phyloP scores from a whole-genome alignment of 176 grass and related monocot genomes.

The Oryza glaberrima region DNA sequence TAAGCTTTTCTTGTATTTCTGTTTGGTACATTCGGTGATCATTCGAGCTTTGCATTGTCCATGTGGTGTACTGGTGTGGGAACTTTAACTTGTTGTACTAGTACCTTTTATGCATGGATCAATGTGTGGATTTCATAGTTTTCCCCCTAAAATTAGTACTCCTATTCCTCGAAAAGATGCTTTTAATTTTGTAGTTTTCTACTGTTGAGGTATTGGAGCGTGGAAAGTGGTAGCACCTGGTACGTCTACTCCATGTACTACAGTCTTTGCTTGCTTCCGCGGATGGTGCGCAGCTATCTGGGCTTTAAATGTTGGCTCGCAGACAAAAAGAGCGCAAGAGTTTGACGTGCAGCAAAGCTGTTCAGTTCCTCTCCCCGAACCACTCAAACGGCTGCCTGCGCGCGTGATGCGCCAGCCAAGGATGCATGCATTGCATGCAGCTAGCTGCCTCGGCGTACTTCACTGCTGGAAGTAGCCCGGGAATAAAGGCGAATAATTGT shows the following conservation, averaged over 20 bases:
- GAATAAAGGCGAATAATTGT: neutral
- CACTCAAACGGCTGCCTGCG: neutral
- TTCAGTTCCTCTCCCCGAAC: neutral
- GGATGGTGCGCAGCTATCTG: neutral
- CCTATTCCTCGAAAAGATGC: neutral
- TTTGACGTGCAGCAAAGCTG: neutral
- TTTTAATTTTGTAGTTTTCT: neutral
- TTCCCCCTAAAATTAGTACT: neutral
- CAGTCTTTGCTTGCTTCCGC: neutral
- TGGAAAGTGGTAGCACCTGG: neutral
- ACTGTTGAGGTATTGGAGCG: neutral
- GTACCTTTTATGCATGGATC: neutral
- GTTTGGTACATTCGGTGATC: neutral
- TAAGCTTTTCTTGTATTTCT: neutral
- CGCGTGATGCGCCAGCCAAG: neutral
- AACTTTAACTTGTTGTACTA: neutral
- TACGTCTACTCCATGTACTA: neutral
- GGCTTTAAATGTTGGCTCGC: neutral
- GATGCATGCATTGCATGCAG: neutral
- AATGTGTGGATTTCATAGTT: neutral
- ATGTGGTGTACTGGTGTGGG: neutral
- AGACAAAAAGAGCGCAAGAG: neutral
- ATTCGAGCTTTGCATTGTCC: neutral
- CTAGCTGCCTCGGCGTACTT: neutral
- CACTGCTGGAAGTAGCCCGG: neutral